These are phyloP conservation scores for Sugiyamaella sp. DNA, from an alignment of 1,139 yeast genomes.

Conservation along the genomic window DNA sequence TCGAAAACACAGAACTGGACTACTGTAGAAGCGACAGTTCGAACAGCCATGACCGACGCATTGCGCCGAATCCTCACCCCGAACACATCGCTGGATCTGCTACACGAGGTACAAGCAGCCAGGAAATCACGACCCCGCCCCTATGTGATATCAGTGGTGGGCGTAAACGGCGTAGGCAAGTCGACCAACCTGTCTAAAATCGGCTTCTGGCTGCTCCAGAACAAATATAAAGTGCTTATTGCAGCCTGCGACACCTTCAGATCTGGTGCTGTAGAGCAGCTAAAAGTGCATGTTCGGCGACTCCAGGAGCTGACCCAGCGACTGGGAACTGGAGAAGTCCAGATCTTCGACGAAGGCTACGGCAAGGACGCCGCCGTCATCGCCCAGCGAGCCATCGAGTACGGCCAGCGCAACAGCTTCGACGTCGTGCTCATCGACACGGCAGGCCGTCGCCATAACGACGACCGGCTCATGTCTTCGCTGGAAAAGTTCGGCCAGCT, in stretches of 20 bases:
- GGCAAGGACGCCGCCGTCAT: slow-evolving; percentile 96
- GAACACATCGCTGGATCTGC: slow-evolving; percentile 82
- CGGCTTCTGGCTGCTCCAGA: slow-evolving; percentile 94
- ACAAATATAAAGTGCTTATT: slow-evolving; percentile 80
- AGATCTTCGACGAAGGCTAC: slow-evolving; percentile 90
- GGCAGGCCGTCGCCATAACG: slow-evolving; percentile 97
- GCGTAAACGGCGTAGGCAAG: slow-evolving; percentile 98
- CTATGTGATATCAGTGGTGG: slow-evolving; percentile 93
- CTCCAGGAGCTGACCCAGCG: slow-evolving; percentile 63
- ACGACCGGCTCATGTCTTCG: slow-evolving; percentile 93
- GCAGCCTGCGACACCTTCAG: slow-evolving; percentile 98
- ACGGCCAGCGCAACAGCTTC: slow-evolving; percentile 64
- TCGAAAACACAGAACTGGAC: slow-evolving; percentile 70
- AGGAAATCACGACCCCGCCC: slow-evolving; percentile 50
- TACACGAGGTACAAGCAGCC: slow-evolving; percentile 71
- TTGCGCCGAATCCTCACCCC: slow-evolving; percentile 87
- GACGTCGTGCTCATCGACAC: slow-evolving; percentile 95
- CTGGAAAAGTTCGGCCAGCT: slow-evolving; percentile 93
- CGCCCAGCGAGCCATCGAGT: slow-evolving; percentile 90
- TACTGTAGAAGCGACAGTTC: slow-evolving; percentile 60
- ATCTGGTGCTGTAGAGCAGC: slow-evolving; percentile 97
- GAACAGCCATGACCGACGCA: slow-evolving; percentile 71
- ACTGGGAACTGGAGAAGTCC: slow-evolving; percentile 58
- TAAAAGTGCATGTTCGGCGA: slow-evolving; percentile 89
- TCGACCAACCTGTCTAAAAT: slow-evolving; percentile 92